A percentile compares a stretch with the other conserved stretches of the same genome.
phyloP scores from a whole-genome alignment of 768 basidiomycete genomes.

The Mrakia hoshinonis region DNA sequence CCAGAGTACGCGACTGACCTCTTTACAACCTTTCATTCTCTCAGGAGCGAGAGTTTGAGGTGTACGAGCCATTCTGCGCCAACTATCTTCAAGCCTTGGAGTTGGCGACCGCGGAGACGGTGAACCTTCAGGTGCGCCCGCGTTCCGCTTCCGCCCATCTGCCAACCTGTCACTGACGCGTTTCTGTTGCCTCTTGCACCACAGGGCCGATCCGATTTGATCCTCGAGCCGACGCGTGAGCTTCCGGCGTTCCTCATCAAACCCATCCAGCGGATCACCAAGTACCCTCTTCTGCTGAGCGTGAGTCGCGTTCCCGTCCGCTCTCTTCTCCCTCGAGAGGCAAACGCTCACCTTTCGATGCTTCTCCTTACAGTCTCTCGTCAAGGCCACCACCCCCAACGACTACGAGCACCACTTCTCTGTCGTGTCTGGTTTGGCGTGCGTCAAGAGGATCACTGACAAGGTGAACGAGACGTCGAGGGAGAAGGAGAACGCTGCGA shows the following conservation, averaged over 20 bases:
- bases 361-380: conserved; percentile 3
- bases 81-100: conserved; percentile 84
- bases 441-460: conserved; percentile 86
- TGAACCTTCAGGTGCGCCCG: conserved; percentile 66
- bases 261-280: conserved; percentile 95
- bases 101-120: conserved; percentile 74
- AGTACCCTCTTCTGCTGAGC: conserved; percentile 89
- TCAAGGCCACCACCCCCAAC: conserved; percentile 32
- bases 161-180: not conserved
- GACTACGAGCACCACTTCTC: conserved; percentile 65
- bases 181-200: not conserved
- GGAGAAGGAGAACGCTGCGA: conserved; percentile 76
- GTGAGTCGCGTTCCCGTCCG: conserved; percentile 43
- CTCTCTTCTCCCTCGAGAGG: not conserved
- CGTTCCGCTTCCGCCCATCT: not conserved
- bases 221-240: conserved; percentile 85
- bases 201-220: conserved; percentile 31
- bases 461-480: conserved; percentile 93
- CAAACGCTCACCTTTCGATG: too few relatives aligned
- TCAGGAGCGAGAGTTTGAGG: conserved; percentile 90
- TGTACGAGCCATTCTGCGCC: conserved; percentile 95
- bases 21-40: conserved; percentile 29
- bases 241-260: conserved; percentile 95
- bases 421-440: conserved; percentile 69
- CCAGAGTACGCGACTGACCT: conserved; percentile 28